Base-by-base conservation (phyloP, 805 yeast species). In the Wickerhamiella parazyma region DNA sequence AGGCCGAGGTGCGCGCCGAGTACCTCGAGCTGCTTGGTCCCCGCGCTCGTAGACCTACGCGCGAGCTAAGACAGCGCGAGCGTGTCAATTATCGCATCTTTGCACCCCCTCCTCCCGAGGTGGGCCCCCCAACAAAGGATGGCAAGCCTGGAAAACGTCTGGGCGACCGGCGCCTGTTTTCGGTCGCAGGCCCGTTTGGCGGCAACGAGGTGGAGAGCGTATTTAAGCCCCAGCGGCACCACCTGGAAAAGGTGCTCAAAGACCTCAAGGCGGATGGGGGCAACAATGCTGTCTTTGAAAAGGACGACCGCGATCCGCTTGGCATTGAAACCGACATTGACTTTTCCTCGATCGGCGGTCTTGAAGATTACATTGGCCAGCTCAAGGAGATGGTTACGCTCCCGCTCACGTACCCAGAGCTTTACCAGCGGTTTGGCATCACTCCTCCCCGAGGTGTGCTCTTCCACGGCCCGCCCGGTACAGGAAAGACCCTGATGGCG, bases 381-480 rank as follows among this genome's bases (percentile, higher is more conserved):
- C 69, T 91, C 49, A 91, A 91, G 55, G 98, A 91, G 62, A 91
- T 91, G 98, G 93, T 91, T 4, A 84, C 94, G 1, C 65, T 91
- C 45, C 98, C 98, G 0, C 66, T 91, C 50, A 63, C 87, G 44
- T 91, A 91, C 53, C 98, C 98, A 1, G 98, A 91, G 58, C 72
- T 91, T 8, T 91, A 89, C 57, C 81, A 85, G 51, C 77, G 78
- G 58, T 91, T 91, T 56, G 78, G 77, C 45, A 85, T 89, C 28
- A 84, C 95, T 0, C 97, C 98, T 1, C 98, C 98, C 16, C 69
- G 98, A 51, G 98, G 98, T 49, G 98, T 91, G 1, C 63, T 91
- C 44, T 91, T 91, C 64, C 98, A 91, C 62, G 98, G 98, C 38
- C 98, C 98, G 4, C 98, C 98, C 2, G 98, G 98, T 50, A 91